Base-by-base conservation (phyloP, 2,329 filamentous ascomycete species). In the Bipolaris cookei region DNA sequence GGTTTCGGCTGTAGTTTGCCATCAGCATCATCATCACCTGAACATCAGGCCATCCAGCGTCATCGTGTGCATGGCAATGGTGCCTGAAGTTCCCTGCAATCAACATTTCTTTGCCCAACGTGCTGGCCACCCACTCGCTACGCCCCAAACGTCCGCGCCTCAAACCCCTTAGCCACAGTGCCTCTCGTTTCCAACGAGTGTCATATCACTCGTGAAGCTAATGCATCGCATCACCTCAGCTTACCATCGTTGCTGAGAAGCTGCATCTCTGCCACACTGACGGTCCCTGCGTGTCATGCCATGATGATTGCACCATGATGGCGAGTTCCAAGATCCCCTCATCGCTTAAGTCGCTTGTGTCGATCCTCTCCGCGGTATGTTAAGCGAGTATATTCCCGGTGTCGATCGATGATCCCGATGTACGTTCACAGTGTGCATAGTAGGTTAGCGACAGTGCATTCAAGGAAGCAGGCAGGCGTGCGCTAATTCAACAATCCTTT, bases 211-310 rank as follows among this genome's bases (percentile, higher is more conserved):
- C 3, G 10, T 18, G 32, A 38, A 30, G 34, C 45, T 48, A 48
- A 48, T 38, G 45, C 45, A 38, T 48, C 10, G 20, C 21, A 28
- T 28, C 34, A 34, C 38, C 45, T 38, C 45, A 48, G 45, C 45
- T 48, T 37, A 23, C 16, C 32, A n/a, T 48, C 45, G 14, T 18
- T 25, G 4, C 45, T 38, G 44, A 13, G 8, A 48, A 8, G 20
- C 13, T 37, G n/a, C 38, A 16, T 18, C 14, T 28, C 38, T 25
- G 34, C 18, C 45, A 38, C 34, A 37, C n/a, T 21, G 21, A 35
- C 34, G 10, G 45, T 48, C 21, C 34, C 45, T 48, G 45, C 45
- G 34, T 48, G 45, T 38, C 45, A 38, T 37, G 34, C 34, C n/a
- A 28, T 45, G 42, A 42, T 42, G 25, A 30, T 38, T 38, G 34